Conservation (phyloP, 257 asterid genomes). For the Solanum tacnaense region DNA sequence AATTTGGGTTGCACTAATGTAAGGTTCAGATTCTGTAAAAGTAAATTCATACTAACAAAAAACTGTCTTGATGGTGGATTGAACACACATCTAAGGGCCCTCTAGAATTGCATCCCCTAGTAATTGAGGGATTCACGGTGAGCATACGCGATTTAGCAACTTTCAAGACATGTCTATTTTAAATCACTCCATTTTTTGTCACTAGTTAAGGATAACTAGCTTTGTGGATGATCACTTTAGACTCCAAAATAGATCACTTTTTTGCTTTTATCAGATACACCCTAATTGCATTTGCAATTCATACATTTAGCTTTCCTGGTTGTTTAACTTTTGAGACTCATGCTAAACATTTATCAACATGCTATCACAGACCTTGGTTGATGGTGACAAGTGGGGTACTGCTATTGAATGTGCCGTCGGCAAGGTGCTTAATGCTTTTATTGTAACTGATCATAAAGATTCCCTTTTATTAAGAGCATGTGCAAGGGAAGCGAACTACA, state of each 20-base stretch:
- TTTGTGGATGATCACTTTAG: neutral
- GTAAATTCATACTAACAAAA: neutral
- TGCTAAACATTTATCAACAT: neutral
- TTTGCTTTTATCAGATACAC: neutral
- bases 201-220: neutral
- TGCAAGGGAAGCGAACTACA: slow-evolving; percentile 69
- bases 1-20: neutral
- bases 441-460: slow-evolving; percentile 81
- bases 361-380: slow-evolving; percentile 51
- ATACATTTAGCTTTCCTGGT: neutral
- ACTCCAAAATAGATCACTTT: neutral
- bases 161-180: neutral
- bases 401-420: slow-evolving; percentile 89
- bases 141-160: neutral
- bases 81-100: neutral
- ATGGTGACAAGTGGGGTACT: slow-evolving; percentile 66
- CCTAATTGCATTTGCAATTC: neutral
- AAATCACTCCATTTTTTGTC: neutral
- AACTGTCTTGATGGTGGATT: neutral
- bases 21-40: neutral
- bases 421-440: slow-evolving; percentile 64
- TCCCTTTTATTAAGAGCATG: slow-evolving; percentile 60
- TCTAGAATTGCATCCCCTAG: neutral
- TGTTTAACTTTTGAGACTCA: neutral
- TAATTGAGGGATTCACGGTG: neutral